Evolutionary conservation across 148 eudicot species (phyloP).

Genomic region (Chenopodium formosanum): DNA sequence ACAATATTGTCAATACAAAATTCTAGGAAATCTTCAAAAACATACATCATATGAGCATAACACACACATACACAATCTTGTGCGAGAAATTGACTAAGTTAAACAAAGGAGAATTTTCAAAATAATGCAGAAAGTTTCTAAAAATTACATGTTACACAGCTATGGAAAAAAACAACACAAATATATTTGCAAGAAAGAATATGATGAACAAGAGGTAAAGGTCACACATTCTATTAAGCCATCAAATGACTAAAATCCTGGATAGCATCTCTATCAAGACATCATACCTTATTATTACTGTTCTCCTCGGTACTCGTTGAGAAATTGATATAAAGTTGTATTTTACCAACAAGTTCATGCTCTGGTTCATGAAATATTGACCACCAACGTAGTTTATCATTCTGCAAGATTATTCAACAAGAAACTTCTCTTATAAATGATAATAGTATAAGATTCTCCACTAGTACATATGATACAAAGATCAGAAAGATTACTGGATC

Average conservation of each 20-base stretch:
- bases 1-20: not conserved
- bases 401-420: conserved; percentile 45
- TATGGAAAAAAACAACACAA: not conserved
- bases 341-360: conserved; percentile 90
- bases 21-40: not conserved
- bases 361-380: conserved; percentile 87
- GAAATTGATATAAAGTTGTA: conserved; percentile 73
- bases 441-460: not conserved
- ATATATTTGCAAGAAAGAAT: not conserved
- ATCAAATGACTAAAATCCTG: conserved; percentile 6
- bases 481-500: conserved; percentile 52
- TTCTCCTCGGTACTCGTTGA: conserved; percentile 74
- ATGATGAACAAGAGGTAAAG: conserved; percentile 2
- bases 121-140: not conserved
- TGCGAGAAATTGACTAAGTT: not conserved
- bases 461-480: conserved; percentile 3
- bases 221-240: not conserved
- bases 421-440: conserved; percentile 7
- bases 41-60: not conserved
- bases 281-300: conserved; percentile 57
- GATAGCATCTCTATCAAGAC: not conserved
- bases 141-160: not conserved
- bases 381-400: conserved; percentile 96
- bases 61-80: not conserved
- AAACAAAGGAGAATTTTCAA: not conserved